Evolutionary conservation across 2,329 filamentous ascomycete genomes (phyloP), one percentile per base, ranked within the genome.

Genomic region (Pyricularia pennisetigena): DNA sequence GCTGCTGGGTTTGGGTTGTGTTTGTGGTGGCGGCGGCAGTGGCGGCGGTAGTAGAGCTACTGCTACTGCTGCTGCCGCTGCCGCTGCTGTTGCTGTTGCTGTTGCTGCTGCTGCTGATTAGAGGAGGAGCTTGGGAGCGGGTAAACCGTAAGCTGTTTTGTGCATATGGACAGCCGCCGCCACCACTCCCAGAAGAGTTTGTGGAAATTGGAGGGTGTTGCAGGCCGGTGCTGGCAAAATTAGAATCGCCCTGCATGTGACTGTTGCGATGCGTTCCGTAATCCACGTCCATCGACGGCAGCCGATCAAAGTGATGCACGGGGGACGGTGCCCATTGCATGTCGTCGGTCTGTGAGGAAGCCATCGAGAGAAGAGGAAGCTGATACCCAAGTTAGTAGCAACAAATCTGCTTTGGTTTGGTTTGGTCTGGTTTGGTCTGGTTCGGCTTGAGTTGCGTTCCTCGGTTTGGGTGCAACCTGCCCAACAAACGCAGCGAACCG

Each of bases 41-140:
- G 4, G 67, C 35, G 16, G 30, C 68, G 8, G 35, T 66, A 9
- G 30, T 14, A 35, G 32, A 67, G 68, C 49, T 64, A 61, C 30
- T 68, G 67, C 35, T 69, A 32, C 68, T 24, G 69, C 68, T 59
- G 8, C 23, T 65, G 54, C 41, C 35, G 59, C 68, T 24, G 69
- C 68, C 30, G 8, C 23, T 65, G 54, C 41, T 54, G 59, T 8
- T 68, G 26, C 16, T 66, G 57, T 12, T 67, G 63, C 16, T 67
- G 63, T n/a, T 68, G 68, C 54, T 64, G 66, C 26, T 68, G 68
- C 41, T 69, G 71, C 23, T 71, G 68, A 24, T 68, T 68, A 32
- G 6, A 32, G 30, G 62, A 61, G 64, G 26, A 35, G n/a, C 24
- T 23, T 61, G 57, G 57, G 57, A 24, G 57, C 57, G 57, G 57